phyloP scores from a whole-genome alignment of 306 rosid species.

The Quercus ilex region DNA sequence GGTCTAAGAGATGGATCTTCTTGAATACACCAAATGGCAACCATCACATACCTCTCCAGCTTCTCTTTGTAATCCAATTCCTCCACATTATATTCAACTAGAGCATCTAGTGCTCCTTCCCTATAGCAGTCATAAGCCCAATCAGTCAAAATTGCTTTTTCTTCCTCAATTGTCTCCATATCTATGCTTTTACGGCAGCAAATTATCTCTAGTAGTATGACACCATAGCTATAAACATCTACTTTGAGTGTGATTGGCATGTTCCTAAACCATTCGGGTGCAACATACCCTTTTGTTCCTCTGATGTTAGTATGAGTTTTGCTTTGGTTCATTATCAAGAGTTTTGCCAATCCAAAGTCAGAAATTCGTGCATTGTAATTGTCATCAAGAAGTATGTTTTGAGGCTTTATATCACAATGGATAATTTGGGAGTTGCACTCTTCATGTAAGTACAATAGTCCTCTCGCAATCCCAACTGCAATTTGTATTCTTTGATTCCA shows the following conservation, averaged over 20 bases:
- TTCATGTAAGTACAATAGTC: too few species aligned
- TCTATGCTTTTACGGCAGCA: constrained; percentile 23
- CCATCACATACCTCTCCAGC: too few species aligned
- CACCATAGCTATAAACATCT: constrained; percentile 27
- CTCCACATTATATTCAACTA: constrained; percentile 5
- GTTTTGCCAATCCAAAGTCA: too few species aligned
- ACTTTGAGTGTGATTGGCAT: constrained; percentile 17
- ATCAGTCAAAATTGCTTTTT: constrained; percentile 17
- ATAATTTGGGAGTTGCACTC: too few species aligned
- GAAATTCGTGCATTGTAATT: too few species aligned
- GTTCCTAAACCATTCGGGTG: constrained; percentile 28
- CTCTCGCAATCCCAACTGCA: too few species aligned
- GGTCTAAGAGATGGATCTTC: too few species aligned
- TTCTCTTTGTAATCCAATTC: too few species aligned
- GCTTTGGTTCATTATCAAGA: neutral
- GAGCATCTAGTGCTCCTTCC: constrained; percentile 4
- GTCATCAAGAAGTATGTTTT: too few species aligned
- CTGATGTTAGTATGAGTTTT: neutral
- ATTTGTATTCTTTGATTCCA: too few species aligned
- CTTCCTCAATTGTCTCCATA: constrained; percentile 3
- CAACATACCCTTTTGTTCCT: constrained; percentile 29
- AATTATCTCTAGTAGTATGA: constrained; percentile 19
- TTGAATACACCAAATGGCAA: too few species aligned
- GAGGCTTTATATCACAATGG: too few species aligned
- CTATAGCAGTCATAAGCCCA: constrained; percentile 39